Evolutionary conservation across 805 yeast species (phyloP).

Genomic region (Debaryomyces castellii): DNA sequence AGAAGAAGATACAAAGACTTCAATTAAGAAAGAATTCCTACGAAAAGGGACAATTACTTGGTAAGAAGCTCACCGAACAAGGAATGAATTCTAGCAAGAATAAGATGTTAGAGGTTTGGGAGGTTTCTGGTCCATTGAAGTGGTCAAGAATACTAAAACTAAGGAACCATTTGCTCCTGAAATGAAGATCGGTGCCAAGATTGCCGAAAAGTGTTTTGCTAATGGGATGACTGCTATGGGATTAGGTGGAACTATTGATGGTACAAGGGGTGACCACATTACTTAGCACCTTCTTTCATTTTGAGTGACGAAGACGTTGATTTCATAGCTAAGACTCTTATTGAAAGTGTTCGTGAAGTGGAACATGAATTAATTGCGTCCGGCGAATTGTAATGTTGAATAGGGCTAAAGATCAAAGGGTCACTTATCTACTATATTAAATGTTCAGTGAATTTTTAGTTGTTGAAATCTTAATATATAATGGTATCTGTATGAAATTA

Average conservation of each 20-base stretch:
- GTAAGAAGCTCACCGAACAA: conserved; percentile 44
- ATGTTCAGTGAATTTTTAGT: too few relatives aligned
- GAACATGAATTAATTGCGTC: too few relatives aligned
- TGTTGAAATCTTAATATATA: too few relatives aligned
- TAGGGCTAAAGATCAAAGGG: too few relatives aligned
- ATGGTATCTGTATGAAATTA: too few relatives aligned
- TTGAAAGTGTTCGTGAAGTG: too few relatives aligned
- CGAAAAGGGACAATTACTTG: conserved; percentile 32
- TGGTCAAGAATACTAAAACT: conserved; percentile 50
- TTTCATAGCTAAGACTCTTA: too few relatives aligned
- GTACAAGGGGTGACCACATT: conserved; percentile 41
- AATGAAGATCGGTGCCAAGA: conserved; percentile 33
- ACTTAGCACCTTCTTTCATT: conserved; percentile 34
- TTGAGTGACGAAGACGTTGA: not conserved
- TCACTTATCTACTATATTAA: too few relatives aligned
- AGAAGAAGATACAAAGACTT: conserved; percentile 34
- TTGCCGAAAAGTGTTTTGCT: conserved; percentile 11
- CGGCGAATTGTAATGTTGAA: too few relatives aligned
- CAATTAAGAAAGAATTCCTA: conserved; percentile 35
- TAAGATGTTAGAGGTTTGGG: conserved; percentile 52
- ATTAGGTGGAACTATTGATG: conserved; percentile 30
- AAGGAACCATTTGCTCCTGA: conserved; percentile 45
- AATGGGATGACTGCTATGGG: conserved; percentile 4
- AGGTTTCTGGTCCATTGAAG: conserved; percentile 55
- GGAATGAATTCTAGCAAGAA: conserved; percentile 7